phyloP scores from a whole-genome alignment of 495 filamentous ascomycete species.

The Barbatosphaeria neglecta region DNA sequence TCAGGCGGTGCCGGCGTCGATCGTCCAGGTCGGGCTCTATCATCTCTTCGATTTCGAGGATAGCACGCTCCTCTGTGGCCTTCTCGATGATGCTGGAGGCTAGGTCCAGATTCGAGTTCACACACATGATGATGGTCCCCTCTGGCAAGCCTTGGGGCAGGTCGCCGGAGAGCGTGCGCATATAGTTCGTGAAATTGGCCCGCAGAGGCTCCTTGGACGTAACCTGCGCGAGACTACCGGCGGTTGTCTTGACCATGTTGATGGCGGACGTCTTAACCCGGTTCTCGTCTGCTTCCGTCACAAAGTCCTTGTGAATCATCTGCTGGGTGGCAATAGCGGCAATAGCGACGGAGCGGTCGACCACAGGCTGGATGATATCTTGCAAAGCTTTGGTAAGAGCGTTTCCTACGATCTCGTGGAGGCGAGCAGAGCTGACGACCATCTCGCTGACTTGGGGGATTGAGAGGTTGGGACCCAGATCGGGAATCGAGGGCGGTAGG shows the following conservation, averaged over 20 bases:
- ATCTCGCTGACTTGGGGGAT: constrained; percentile 67
- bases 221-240: constrained; percentile 87
- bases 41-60: constrained; percentile 88
- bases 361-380: constrained; percentile 93
- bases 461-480: constrained; percentile 58
- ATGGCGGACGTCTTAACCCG: constrained; percentile 73
- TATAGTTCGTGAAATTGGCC: constrained; percentile 92
- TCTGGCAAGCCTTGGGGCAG: constrained; percentile 64
- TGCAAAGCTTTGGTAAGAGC: constrained; percentile 79
- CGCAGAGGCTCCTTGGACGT: constrained; percentile 94
- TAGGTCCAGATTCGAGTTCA: constrained; percentile 92
- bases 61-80: constrained; percentile 81
- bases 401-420: constrained; percentile 70
- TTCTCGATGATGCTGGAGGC: constrained; percentile 89
- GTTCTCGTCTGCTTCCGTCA: constrained; percentile 81
- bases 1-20: constrained; percentile 57
- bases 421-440: constrained; percentile 52
- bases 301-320: constrained; percentile 91
- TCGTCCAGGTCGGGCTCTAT: constrained; percentile 64
- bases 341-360: constrained; percentile 94
- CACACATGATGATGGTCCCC: constrained; percentile 87
- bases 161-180: constrained; percentile 67
- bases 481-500: constrained; percentile 65
- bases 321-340: constrained; percentile 90
- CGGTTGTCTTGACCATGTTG: constrained; percentile 83